Base-by-base conservation (phyloP, 495 filamentous ascomycete genomes). In the Annulohypoxylon stygium region DNA sequence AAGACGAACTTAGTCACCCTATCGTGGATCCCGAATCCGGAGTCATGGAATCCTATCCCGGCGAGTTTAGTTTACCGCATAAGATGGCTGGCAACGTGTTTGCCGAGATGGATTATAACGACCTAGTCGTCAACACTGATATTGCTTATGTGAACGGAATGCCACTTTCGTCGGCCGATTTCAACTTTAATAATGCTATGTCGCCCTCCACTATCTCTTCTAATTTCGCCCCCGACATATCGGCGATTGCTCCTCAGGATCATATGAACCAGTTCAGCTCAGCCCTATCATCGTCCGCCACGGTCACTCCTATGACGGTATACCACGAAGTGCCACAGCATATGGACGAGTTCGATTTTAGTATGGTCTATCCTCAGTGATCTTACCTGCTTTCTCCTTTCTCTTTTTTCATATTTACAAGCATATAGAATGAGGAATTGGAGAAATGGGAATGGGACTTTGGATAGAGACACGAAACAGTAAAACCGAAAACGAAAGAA, bases 111-210 rank as follows among this genome's bases (percentile, higher is more conserved):
- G 81, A 82, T 18, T 78, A 78, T 33, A 67, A 60, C 53, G 63
- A 41, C 23, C 41, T 75, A 8, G 63, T 63, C 34, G 70, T 77
- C 61, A 77, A 78, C 63, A 66, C 72, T 10, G 69, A 76, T 20
- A 59, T 80, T 57, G 39, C 75, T 5, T 66, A 75, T 5, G 60
- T 81, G 62, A 68, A 70, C 37, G 72, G 72, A 12, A 75, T 82
- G 61, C 82, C 83, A 30, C 79, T 83, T 43, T 82, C 81, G 14
- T 82, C 82, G 1, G 77, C 82, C 2, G 78, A 77, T 14, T 83
- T 84, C 63, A 76, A 74, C 37, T 81, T 79, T 34, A 57, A 73
- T 20, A 68, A 66, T 65, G 70, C 70, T 57, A 65, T 75, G 63
- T 68, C 72, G 20, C 33, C 77, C 0, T 61, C 76, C 1, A 65